phyloP scores from a whole-genome alignment of 805 yeast genomes.

The Debaryomyces hansenii region DNA sequence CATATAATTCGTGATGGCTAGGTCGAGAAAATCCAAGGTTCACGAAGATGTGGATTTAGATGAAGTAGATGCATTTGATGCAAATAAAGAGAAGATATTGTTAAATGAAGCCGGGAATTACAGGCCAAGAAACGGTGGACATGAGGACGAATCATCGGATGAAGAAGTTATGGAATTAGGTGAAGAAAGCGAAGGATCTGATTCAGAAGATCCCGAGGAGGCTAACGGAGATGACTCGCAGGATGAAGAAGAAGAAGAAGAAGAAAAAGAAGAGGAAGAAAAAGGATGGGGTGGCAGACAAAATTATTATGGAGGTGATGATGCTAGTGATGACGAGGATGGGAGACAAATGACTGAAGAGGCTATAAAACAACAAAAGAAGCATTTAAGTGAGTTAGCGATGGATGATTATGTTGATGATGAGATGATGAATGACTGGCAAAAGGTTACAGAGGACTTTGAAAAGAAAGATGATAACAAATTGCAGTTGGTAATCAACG shows the following conservation, averaged over 20 bases:
- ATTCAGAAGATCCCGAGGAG: slow-evolving; percentile 46
- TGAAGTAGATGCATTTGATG: slow-evolving; percentile 70
- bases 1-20: slow-evolving; percentile 17
- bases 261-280: slow-evolving; percentile 25
- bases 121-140: slow-evolving; percentile 19
- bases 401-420: slow-evolving; percentile 67
- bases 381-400: slow-evolving; percentile 66
- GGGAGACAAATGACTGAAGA: slow-evolving; percentile 81
- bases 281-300: slow-evolving; percentile 47
- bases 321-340: slow-evolving; percentile 70
- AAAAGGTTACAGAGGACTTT: slow-evolving; percentile 49
- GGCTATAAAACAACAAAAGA: slow-evolving; percentile 81
- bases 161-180: slow-evolving; percentile 52
- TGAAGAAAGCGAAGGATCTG: slow-evolving; percentile 46
- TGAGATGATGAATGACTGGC: slow-evolving; percentile 80
- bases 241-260: slow-evolving; percentile 22
- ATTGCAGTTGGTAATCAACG: slow-evolving; percentile 33
- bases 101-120: slow-evolving; percentile 57
- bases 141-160: slow-evolving; percentile 41
- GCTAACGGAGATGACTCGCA: slow-evolving; percentile 29
- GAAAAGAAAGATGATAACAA: slow-evolving; percentile 21
- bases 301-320: slow-evolving; percentile 62
- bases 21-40: slow-evolving; percentile 9
- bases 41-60: slow-evolving; percentile 45
- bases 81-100: slow-evolving; percentile 55